Evolutionary conservation across 2,329 filamentous ascomycete genomes (phyloP).

Genomic region (Rutstroemia sp.): DNA sequence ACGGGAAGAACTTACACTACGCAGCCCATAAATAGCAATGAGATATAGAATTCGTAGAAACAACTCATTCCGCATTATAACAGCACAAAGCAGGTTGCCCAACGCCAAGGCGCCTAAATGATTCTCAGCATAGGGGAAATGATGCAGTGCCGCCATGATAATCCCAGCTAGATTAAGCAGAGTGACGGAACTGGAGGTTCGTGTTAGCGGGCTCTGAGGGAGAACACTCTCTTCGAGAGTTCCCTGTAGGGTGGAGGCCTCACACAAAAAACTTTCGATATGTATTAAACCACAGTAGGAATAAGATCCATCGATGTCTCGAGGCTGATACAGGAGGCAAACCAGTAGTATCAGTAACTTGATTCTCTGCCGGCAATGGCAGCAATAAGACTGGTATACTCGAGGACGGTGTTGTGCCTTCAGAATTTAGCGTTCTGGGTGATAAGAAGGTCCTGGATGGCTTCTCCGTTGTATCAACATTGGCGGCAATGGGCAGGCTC

Average conservation of each 20-base stretch:
- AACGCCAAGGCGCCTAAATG: constrained; percentile 34
- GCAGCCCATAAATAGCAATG: constrained; percentile 33
- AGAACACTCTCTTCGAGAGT: too few relatives aligned
- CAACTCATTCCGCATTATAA: constrained; percentile 35
- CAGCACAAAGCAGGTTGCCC: constrained; percentile 33
- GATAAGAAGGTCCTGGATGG: too few relatives aligned
- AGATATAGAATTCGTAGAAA: constrained; percentile 33
- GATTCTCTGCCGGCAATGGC: constrained; percentile 16
- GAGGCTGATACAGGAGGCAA: constrained; percentile 2
- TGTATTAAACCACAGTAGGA: constrained; percentile 35
- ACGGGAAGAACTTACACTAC: constrained; percentile 27
- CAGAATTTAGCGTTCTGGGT: constrained; percentile 1
- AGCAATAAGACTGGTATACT: constrained; percentile 25
- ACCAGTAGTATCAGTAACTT: constrained; percentile 3
- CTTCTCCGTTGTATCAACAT: too few relatives aligned
- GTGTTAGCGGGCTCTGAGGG: too few relatives aligned
- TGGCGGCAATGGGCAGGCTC: too few relatives aligned
- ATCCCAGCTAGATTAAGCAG: constrained; percentile 33
- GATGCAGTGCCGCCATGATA: constrained; percentile 28
- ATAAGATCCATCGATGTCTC: constrained; percentile 29
- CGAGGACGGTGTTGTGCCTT: constrained; percentile 28
- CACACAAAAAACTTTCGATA: constrained; percentile 33
- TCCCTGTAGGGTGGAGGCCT: too few relatives aligned
- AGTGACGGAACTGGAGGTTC: constrained; percentile 27
- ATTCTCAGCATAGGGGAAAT: constrained; percentile 32